Percentiles rank a stretch among this genome's conserved stretches.
phyloP scores from a whole-genome alignment of 208 protist genomes.

The Leishmania amazonensis region DNA sequence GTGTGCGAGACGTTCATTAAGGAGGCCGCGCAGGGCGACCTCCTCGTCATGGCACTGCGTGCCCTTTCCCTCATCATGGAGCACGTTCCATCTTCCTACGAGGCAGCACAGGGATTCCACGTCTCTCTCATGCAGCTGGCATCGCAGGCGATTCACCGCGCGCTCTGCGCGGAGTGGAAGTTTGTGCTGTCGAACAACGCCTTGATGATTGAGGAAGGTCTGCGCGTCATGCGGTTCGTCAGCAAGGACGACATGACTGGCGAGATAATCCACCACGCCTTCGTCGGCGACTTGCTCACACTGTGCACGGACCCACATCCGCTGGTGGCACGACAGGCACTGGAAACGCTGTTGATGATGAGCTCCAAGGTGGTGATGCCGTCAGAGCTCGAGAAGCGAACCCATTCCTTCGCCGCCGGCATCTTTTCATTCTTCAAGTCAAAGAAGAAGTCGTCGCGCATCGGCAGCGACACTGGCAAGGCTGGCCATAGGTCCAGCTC shows the following conservation, averaged over 20 bases:
- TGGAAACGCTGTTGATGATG: conserved; percentile 75
- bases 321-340: conserved; percentile 65
- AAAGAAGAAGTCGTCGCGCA: conserved; percentile 32
- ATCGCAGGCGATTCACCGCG: conserved; percentile 52
- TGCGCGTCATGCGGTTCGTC: conserved; percentile 83
- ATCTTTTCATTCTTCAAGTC: conserved; percentile 53
- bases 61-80: conserved; percentile 82
- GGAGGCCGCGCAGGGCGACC: conserved; percentile 48
- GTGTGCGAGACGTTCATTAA: conserved; percentile 51
- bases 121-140: conserved; percentile 48
- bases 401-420: conserved; percentile 23
- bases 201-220: conserved; percentile 74
- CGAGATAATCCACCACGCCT: conserved; percentile 52
- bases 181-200: conserved; percentile 51
- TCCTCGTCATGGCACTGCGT: conserved; percentile 67
- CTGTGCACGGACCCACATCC: conserved; percentile 62
- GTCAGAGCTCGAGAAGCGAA: conserved; percentile 50
- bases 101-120: conserved; percentile 48
- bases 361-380: conserved; percentile 80
- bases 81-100: conserved; percentile 79
- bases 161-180: conserved; percentile 59
- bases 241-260: conserved; percentile 71
- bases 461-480: conserved; percentile 9
- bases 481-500: background rate
- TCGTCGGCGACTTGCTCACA: conserved; percentile 71